Base-by-base conservation (phyloP, 306 rosid species). In the Cucurbita pepo region DNA sequence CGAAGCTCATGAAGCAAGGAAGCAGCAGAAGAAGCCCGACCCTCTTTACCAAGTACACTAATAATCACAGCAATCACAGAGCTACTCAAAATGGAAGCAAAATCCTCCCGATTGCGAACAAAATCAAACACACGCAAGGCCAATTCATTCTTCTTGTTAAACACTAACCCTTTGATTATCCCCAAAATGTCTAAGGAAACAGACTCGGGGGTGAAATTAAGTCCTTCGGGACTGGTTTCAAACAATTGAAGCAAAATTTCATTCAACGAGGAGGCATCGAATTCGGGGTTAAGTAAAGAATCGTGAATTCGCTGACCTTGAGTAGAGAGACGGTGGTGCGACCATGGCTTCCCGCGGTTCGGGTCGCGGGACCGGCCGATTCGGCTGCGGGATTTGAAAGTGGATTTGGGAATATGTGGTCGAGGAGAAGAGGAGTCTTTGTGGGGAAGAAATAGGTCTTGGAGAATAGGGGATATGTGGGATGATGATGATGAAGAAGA, bases 301-400 rank as follows among this genome's bases (percentile, higher is more conserved):
- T 78, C 21, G 40, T 90, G 86, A 79, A 84, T 50, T 41, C 36
- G 77, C 80, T 77, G 86, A 86, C 92, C 97, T 82, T 70, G 79
- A 44, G 81, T 52, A 15, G 97, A 87, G 51, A 94, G 84, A 8
- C 78, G 78, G 41, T 76, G 88, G 57, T 77, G 77, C 18, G 80
- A 85, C 98, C 98, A 94, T 12, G 92, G 90, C 80, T 83, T 90
- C 50, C 96, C 98, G 14, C 86, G 81, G 80, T 93, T 90, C 70
- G 90, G 75, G 84, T 93, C 94, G 11, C 75, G 64, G 21, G 82
- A 88, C 77, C 73, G 86, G 59, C 88, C 90, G 44, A 88, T 85
- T n/a, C 85, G 76, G 13, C 64, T 54, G 73, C 88, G 92, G 37
- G 69, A 66, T 57, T 81, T 77, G 60, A 77, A 78, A 34, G 75